These are phyloP conservation scores for Ustilago lituana DNA, from an alignment of 1,284 basidiomycete genomes.

Conservation along the genomic window DNA sequence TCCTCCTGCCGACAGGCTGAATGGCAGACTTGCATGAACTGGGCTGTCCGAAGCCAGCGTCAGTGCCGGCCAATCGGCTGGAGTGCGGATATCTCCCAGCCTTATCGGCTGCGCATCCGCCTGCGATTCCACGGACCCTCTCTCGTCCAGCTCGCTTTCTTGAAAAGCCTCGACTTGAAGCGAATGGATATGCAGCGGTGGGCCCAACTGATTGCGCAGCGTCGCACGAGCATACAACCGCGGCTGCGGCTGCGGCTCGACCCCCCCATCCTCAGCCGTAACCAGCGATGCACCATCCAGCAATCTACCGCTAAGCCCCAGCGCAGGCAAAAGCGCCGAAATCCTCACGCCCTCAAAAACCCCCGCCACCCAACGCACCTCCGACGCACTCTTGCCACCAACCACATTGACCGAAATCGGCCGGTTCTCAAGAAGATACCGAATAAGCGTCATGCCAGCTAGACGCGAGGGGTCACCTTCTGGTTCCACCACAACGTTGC, in stretches of 20 bases:
- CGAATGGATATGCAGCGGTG: constrained; percentile 34
- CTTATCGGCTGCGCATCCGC: constrained; percentile 2
- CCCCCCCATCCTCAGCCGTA: constrained; percentile 9
- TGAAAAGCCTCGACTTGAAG: constrained; percentile 38
- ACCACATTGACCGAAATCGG: constrained; percentile 27
- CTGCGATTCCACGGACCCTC: background rate
- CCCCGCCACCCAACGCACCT: constrained; percentile 41
- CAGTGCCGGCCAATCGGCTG: constrained; percentile 41
- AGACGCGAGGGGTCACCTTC: constrained; percentile 14
- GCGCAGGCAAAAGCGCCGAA: constrained; percentile 39
- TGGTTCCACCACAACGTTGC: constrained; percentile 17
- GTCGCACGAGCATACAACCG: constrained; percentile 50
- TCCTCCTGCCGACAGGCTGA: constrained; percentile 50
- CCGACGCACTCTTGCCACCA: constrained; percentile 31
- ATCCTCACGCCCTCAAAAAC: constrained; percentile 35
- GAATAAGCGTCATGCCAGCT: constrained; percentile 33
- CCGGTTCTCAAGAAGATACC: constrained; percentile 50
- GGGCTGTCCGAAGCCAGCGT: constrained; percentile 30
- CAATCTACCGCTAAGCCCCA: constrained; percentile 42
- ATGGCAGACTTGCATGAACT: constrained; percentile 46
- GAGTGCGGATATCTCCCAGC: constrained; percentile 46
- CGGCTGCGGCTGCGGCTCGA: constrained; percentile 7
- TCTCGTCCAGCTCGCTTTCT: constrained; percentile 8
- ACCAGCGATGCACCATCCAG: constrained; percentile 55
- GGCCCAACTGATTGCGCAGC: constrained; percentile 51